A percentile compares a stretch with the other conserved stretches of the same genome.
Conservation (phyloP, 257 asterid genomes). For the Solanum neorickii region DNA sequence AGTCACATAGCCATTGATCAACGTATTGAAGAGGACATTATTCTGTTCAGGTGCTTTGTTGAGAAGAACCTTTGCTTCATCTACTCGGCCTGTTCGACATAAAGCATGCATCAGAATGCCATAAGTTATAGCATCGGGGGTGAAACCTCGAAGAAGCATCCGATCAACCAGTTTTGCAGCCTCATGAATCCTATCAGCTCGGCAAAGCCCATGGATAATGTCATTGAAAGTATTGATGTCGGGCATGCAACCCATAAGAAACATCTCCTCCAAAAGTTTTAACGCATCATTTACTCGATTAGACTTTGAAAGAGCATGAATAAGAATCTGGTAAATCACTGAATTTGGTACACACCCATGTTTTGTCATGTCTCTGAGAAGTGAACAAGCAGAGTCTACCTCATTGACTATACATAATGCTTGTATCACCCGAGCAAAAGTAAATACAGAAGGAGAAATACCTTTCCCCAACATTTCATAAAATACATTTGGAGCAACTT, state of each 20-base stretch:
- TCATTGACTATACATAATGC: conserved; percentile 69
- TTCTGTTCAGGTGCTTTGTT: conserved; percentile 56
- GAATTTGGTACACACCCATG: conserved; percentile 91
- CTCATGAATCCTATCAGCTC: conserved; percentile 58
- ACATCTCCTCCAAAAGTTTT: conserved; percentile 86
- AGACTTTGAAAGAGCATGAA: conserved; percentile 40
- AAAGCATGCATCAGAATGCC: conserved; percentile 75
- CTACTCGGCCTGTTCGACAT: conserved; percentile 58
- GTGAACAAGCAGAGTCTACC: conserved; percentile 67
- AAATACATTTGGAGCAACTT: conserved; percentile 78
- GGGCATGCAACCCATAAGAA: conserved; percentile 84
- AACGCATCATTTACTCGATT: conserved; percentile 61
- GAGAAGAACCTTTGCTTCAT: conserved; percentile 50
- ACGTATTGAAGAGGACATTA: conserved; percentile 42
- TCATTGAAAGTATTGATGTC: conserved; percentile 84
- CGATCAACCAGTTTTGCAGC: conserved; percentile 88
- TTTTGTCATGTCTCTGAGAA: conserved; percentile 91
- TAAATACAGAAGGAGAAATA: conserved; percentile 62
- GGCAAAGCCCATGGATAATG: conserved; percentile 66
- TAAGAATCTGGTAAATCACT: conserved; percentile 71
- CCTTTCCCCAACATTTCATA: conserved; percentile 83
- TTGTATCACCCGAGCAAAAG: conserved; percentile 66
- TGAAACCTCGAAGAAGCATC: conserved; percentile 63
- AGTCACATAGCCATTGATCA: conserved; percentile 56
- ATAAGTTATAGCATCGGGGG: conserved; percentile 68